A percentile compares a stretch with the other conserved stretches of the same genome.
phyloP scores from a whole-genome alignment of 2,329 filamentous ascomycete genomes.

The Dothistroma septosporum region DNA sequence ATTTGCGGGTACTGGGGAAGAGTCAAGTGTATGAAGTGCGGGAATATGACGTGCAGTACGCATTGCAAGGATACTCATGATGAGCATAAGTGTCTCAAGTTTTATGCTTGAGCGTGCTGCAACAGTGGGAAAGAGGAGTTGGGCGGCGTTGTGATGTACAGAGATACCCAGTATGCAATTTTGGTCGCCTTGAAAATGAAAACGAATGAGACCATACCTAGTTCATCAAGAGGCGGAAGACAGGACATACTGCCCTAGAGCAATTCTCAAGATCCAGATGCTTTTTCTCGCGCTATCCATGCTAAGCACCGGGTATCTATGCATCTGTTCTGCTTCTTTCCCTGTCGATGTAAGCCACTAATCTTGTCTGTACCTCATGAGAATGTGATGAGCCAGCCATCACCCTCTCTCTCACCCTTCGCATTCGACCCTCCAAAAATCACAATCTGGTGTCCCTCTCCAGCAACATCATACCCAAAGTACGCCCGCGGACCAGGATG shows the following conservation, averaged over 20 bases:
- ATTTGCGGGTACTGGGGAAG: slow-evolving; percentile 80
- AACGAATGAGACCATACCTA: not conserved
- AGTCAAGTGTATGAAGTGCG: slow-evolving; percentile 72
- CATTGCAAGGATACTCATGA: slow-evolving; percentile 69
- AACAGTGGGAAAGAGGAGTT: not conserved
- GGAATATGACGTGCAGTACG: slow-evolving; percentile 70
- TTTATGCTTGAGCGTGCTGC: slow-evolving; percentile 31
- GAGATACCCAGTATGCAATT: not conserved
- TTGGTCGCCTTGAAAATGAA: not conserved
- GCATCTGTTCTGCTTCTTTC: not conserved
- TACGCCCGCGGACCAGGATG: slow-evolving; percentile 43
- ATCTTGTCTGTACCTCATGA: slow-evolving; percentile 1
- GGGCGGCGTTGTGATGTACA: not conserved
- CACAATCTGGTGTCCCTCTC: slow-evolving; percentile 37
- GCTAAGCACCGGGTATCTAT: not conserved
- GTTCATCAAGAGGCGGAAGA: not conserved
- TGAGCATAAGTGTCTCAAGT: slow-evolving; percentile 64
- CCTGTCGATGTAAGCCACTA: not conserved
- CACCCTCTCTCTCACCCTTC: slow-evolving; percentile 41
- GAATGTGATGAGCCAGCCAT: slow-evolving; percentile 42
- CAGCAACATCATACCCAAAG: slow-evolving; percentile 40
- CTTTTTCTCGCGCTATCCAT: not conserved
- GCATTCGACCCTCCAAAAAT: slow-evolving; percentile 45
- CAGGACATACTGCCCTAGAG: not conserved
- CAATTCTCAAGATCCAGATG: not conserved